phyloP scores from a whole-genome alignment of 225 moss, liverwort and hornwort genomes.

The Asterella californica region DNA sequence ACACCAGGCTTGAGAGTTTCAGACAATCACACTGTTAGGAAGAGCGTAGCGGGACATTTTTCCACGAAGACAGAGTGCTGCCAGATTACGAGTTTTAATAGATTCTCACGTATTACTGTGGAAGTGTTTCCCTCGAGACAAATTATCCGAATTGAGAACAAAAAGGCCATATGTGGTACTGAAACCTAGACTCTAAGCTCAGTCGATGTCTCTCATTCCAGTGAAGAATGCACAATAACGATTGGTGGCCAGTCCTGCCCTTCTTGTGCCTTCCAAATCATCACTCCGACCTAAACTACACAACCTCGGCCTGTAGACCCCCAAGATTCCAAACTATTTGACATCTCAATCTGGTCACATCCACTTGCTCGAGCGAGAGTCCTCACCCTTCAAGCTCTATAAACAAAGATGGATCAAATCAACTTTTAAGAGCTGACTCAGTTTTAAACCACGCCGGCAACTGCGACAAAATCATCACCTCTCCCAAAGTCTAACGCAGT shows the following conservation, averaged over 20 bases:
- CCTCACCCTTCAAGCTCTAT: not conserved
- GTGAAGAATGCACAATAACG: not conserved
- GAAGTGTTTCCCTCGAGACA: not conserved
- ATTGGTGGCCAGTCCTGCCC: not conserved
- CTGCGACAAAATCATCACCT: not conserved
- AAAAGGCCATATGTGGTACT: not conserved
- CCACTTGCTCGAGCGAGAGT: not conserved
- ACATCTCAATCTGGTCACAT: not conserved
- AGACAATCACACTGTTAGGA: not conserved
- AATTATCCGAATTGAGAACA: not conserved
- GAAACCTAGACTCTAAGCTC: not conserved
- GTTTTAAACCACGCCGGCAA: constrained; percentile 2
- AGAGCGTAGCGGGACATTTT: not conserved
- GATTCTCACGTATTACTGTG: not conserved
- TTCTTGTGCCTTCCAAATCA: not conserved
- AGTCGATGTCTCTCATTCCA: not conserved
- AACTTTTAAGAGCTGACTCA: not conserved
- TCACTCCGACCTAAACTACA: not conserved
- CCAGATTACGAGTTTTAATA: not conserved
- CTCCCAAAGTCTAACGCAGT: not conserved
- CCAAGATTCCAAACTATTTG: not conserved
- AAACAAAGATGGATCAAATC: not conserved
- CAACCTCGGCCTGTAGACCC: not conserved
- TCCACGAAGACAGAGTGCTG: not conserved
- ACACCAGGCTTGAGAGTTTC: not conserved